Base-by-base conservation (phyloP, 495 filamentous ascomycete genomes). In the Penicillium tannophilum region DNA sequence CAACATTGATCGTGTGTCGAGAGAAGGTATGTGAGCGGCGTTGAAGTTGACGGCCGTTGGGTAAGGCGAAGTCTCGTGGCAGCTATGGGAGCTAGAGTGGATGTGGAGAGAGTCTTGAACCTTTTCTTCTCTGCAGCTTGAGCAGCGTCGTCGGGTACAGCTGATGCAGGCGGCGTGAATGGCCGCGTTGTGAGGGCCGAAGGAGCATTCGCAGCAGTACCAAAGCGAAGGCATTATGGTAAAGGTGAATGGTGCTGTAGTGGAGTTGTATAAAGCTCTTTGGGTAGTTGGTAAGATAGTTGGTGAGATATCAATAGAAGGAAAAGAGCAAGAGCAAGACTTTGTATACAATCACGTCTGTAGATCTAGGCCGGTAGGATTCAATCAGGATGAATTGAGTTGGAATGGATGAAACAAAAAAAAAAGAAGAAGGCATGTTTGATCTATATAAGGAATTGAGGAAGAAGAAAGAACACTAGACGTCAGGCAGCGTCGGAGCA, bases 201-300 rank as follows among this genome's bases (percentile, higher is more conserved):
- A 71, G 42, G 56, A 51, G 65, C 72, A 75, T 1, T 47, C 33
- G 28, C 71, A 75, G 62, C 72, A 75, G 56, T 67, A 75, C 72
- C 72, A 75, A 10, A 72, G 23, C 8, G 46, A 51, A n/a, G 60
- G 14, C 70, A 72, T 72, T 4, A 41, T 61, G 33, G 23, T 36
- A 26, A 36, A 42, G 36, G 44, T 36, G 42, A 11, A 44, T 31
- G 57, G 35, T 23, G 20, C 20, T 23, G 51, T 52, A 12, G 50
- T 36, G 43, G 10, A 12, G 35, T 17, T 23, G 28, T 33, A 45
- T 30, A 14, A 47, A 17, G 20, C 20, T 23, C 20, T 17, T 20
- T 35, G 33, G 16, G 49, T 30, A 26, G 14, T 49, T 24, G 30
- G 4, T 20, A 7, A 33, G 31, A 10, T 30, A 26, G 14, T 49